Percentiles rank a stretch among this genome's conserved stretches.
Evolutionary conservation across 176 grass and related monocot genomes (phyloP).

Genomic region (Cenchrus purpureus): DNA sequence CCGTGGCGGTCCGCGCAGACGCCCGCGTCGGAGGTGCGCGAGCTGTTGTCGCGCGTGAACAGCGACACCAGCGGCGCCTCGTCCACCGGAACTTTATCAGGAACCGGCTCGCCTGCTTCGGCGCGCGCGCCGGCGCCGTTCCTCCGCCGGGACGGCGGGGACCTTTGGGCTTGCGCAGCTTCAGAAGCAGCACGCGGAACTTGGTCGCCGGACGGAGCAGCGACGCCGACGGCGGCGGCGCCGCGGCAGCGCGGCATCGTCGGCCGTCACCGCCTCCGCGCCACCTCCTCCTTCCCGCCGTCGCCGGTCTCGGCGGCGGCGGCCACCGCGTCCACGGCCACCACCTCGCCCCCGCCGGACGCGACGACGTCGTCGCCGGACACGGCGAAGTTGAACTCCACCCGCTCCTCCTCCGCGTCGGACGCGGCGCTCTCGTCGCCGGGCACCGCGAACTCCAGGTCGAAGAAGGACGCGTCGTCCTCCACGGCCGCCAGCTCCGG

Average conservation of each 20-base stretch:
- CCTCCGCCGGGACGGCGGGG: background rate
- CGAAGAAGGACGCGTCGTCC: slow-evolving; percentile 93
- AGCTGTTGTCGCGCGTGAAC: slow-evolving; percentile 83
- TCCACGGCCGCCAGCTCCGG: slow-evolving; percentile 50
- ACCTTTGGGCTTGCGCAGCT: slow-evolving; percentile 62
- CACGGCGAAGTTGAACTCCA: slow-evolving; percentile 61
- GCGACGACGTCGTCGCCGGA: slow-evolving; percentile 44
- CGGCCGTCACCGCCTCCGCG: slow-evolving; percentile 16
- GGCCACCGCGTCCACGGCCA: background rate
- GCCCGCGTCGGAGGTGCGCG: slow-evolving; percentile 51
- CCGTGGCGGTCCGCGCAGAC: background rate
- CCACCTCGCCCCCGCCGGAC: slow-evolving; percentile 18
- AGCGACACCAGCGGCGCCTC: slow-evolving; percentile 65
- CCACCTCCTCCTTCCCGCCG: background rate
- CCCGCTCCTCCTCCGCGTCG: slow-evolving; percentile 47
- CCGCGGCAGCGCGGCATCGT: background rate
- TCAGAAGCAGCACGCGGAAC: slow-evolving; percentile 82
- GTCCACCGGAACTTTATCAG: slow-evolving; percentile 81
- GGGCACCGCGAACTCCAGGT: slow-evolving; percentile 86
- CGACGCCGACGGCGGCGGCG: slow-evolving; percentile 23
- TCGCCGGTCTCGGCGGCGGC: background rate
- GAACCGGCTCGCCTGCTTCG: slow-evolving; percentile 55
- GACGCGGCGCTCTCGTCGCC: slow-evolving; percentile 58
- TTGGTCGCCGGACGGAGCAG: slow-evolving; percentile 71
- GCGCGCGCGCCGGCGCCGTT: slow-evolving; percentile 22